Percentiles rank a stretch among this genome's conserved stretches.
phyloP scores from a whole-genome alignment of 164 flowering plant genomes.

The Magnolia officinalis region DNA sequence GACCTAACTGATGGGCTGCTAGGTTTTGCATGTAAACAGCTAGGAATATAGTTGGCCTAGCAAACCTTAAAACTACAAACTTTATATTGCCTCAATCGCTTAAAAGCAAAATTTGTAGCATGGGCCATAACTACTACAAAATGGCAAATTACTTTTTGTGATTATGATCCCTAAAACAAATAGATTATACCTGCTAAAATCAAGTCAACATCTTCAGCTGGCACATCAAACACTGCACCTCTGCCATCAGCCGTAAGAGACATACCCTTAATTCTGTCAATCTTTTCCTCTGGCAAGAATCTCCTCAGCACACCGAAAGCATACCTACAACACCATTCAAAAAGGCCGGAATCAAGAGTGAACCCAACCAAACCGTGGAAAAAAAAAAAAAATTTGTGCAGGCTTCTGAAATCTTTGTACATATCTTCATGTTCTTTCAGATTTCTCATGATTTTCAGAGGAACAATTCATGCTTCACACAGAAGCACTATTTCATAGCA shows the following conservation, averaged over 20 bases:
- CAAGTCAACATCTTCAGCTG: slow-evolving; percentile 56
- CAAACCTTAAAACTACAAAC: background rate
- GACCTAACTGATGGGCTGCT: too few relatives aligned
- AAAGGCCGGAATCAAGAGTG: background rate
- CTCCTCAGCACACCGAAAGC: slow-evolving; percentile 66
- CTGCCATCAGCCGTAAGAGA: slow-evolving; percentile 77
- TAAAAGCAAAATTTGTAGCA: too few relatives aligned
- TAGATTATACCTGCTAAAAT: slow-evolving; percentile 56
- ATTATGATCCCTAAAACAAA: too few relatives aligned
- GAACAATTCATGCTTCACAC: background rate
- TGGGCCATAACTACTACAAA: too few relatives aligned
- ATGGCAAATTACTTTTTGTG: too few relatives aligned
- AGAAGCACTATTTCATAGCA: too few relatives aligned
- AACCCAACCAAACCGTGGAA: background rate
- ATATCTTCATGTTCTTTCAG: background rate
- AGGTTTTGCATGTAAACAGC: too few relatives aligned
- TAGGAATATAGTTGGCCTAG: background rate
- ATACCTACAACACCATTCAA: slow-evolving; percentile 35
- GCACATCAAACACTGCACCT: slow-evolving; percentile 92
- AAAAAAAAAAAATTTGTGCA: too few relatives aligned
- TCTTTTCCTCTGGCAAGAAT: slow-evolving; percentile 86
- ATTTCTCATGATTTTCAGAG: background rate
- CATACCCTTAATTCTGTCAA: slow-evolving; percentile 64
- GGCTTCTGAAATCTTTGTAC: background rate
- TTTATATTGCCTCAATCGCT: too few relatives aligned